Evolutionary conservation across 768 basidiomycete species (phyloP), one percentile per base, ranked within the genome.

Genomic region (Termitomyces titanicus): DNA sequence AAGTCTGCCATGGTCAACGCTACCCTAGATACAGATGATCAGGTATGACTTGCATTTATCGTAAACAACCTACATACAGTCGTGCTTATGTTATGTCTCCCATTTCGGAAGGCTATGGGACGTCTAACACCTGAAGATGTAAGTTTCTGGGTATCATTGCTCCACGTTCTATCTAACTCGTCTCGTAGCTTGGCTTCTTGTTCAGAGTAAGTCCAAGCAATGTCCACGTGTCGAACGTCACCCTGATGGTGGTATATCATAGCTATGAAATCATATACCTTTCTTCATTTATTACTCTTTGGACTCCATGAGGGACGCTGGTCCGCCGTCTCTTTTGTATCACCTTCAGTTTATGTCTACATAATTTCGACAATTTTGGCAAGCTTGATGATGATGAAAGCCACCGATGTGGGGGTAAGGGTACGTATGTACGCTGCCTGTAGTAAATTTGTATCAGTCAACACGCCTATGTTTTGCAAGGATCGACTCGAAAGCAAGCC

Each of bases 1-100:
- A 99, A 99, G 69, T 83, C 87, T 37, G 94, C 93, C 0, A 96
- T 97, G 94, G 84, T 95, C 3, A 88, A 92, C 64, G 92, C 92
- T 15, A 92, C 93, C 0, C 70, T 93, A 18, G 91, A 89, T 3
- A 71, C 87, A 3, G 92, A 93, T 64, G 89, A 91, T 59, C 88
- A 86, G 43, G 88, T 87, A 64, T 13, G 84, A 71, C 10, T 49
- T 42, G 12, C 12, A 17, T 27, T 17, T 52, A 8, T 18, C 10
- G 7, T 37, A 31, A n/a, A 25, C 20, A n/a, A n/a, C n/a, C n/a
- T n/a, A n/a, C n/a, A n/a, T n/a, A n/a, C n/a, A 3, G 15, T 7
- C 10, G 8, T 53, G 46, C 58, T 51, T 20, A 50, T 67, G 18
- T 48, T 5, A 40, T 50, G 24, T 34, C 64, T 34, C 66, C 10